Base-by-base conservation (phyloP, 2,329 filamentous ascomycete genomes). In the Neofusicoccum sp. region DNA sequence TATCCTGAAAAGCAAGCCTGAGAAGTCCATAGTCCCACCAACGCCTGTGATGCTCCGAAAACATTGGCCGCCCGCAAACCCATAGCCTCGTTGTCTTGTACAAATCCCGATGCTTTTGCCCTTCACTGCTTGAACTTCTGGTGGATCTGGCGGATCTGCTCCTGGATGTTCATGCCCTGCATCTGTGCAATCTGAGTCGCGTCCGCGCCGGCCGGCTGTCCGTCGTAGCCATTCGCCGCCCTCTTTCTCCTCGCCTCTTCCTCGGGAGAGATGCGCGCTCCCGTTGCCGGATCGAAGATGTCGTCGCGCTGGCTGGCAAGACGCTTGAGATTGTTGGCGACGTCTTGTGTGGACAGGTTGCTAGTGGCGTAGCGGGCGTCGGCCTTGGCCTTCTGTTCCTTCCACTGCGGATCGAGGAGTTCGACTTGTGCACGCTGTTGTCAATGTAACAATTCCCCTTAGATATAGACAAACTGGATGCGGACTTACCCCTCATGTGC, bases 261-360 rank as follows among this genome's bases (percentile, higher is more conserved):
- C 65, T 87, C 84, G 6, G 91, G 86, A 3, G 87, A 83, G 34
- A 91, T 75, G 1, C 85, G 81, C 65, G 88, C 82, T 1, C 89
- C 89, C 0, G 87, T 88, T 14, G 85, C 82, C 1, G 83, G 78
- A 67, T 97, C 93, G 67, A 96, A 96, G 16, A 97, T 84, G 69
- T 97, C 93, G 65, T 84, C 89, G 48, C 93, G 86, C 74, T 96
- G 90, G 66, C 90, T 93, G 26, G 93, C 92, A 56, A 98, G 82
- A n/a, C 93, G 88, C 80, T 98, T 98, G 64, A 98, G 84, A 72
- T 98, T 97, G 73, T 91, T 93, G 56, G 92, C 93, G 47, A 96
- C 91, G 67, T 98, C 93, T 34, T 84, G 86, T 3, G 91, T 93
- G 1, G 89, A 90, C 8, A 96, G 78, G 68, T 96, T 97, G 8